Base-by-base conservation (phyloP, 768 basidiomycete species). In the Termitomyces sp. region DNA sequence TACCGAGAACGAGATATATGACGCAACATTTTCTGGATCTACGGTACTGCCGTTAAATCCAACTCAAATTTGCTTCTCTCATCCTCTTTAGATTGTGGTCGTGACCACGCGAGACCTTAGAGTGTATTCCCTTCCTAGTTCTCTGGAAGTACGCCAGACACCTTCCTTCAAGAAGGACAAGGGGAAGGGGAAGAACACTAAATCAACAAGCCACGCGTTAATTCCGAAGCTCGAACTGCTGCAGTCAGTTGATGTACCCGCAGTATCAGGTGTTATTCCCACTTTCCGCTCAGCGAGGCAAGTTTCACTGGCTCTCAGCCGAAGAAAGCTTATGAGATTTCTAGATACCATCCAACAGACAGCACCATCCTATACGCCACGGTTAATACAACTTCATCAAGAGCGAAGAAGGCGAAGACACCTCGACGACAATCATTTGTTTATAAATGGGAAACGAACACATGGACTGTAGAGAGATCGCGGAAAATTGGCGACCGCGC, bases 1-100 rank as follows among this genome's bases (percentile, higher is more conserved):
- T 44, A 75, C 83, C 15, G 81, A 82, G 12, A 86, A 85, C 46
- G 94, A 97, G 69, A 84, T 98, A 45, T 96, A 92, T 57, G 94
- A 96, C 64, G 84, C 83, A 17, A 80, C 91, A 7, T 90, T 97
- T 75, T 87, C 87, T 28, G 71, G 76, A 5, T 77, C 79, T 11
- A 81, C 78, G 21, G 91, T 91, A 65, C 57, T 77, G 69, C 17
- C 15, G 38, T 47, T 10, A 30, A 44, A 52, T 49, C 46, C 48
- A 58, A 33, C 12, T 31, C 14, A 31, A 40, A 6, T 41, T 38
- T 47, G 56, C 3, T 60, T 38, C 8, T 31, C 30, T 55, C 31
- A 26, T 55, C 15, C 53, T 19, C 17, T 17, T 1, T 53, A 92
- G 90, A 68, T 92, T 23, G 76, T 89, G 43, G 66, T 91, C 21